Percentiles rank a stretch among this genome's conserved stretches.
These are phyloP conservation scores for Zygoascus meyerae DNA, from an alignment of 1,139 yeast species.

Conservation along the genomic window DNA sequence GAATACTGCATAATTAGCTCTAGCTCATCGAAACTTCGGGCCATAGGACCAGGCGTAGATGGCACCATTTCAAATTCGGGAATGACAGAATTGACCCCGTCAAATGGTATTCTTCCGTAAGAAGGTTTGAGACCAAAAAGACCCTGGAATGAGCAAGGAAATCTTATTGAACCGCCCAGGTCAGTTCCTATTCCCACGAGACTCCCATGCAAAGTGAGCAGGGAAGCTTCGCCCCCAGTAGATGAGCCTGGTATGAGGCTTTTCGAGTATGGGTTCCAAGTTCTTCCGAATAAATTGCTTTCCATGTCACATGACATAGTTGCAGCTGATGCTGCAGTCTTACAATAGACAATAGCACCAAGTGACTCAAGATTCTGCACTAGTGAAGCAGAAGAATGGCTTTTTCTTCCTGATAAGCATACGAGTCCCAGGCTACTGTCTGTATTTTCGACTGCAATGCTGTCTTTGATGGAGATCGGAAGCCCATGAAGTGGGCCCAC, in stretches of 20 bases:
- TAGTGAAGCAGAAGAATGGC: constrained; percentile 27
- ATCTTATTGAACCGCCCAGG: constrained; percentile 58
- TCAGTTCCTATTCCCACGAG: constrained; percentile 56
- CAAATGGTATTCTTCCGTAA: constrained; percentile 37
- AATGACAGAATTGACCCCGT: neutral
- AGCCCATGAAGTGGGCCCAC: constrained; percentile 43
- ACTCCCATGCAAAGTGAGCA: constrained; percentile 46
- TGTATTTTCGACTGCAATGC: constrained; percentile 41
- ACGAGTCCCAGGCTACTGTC: constrained; percentile 41
- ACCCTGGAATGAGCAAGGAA: constrained; percentile 53
- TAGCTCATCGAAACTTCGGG: constrained; percentile 7
- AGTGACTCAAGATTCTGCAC: constrained; percentile 39
- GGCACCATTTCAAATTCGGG: constrained; percentile 9
- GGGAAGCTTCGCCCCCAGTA: constrained; percentile 58
- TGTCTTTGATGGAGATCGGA: constrained; percentile 50
- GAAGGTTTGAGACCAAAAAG: constrained; percentile 52
- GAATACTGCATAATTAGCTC: neutral
- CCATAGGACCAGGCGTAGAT: constrained; percentile 18
- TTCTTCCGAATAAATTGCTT: constrained; percentile 44
- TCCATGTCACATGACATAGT: constrained; percentile 49
- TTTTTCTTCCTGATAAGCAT: constrained; percentile 28
- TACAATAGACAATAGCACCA: constrained; percentile 53
- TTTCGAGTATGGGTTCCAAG: constrained; percentile 44
- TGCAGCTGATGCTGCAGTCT: constrained; percentile 55
- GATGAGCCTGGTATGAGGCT: constrained; percentile 51